phyloP scores from a whole-genome alignment of 2,329 filamentous ascomycete species.

The Penicillium brasilianum region DNA sequence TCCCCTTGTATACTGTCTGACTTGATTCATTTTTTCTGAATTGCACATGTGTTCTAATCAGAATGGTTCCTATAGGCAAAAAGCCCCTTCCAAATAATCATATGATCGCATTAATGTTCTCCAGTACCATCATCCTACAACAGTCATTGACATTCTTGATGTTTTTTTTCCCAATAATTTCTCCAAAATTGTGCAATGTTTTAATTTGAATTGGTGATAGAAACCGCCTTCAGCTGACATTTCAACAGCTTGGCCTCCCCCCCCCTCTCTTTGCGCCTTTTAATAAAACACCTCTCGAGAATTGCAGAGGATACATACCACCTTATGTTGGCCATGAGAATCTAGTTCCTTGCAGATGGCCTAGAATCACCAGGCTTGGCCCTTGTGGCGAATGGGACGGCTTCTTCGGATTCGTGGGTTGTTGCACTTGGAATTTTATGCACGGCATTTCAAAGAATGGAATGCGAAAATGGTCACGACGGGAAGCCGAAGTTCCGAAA shows the following conservation, averaged over 20 bases:
- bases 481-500: conserved; percentile 12
- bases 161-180: no score
- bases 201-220: not conserved
- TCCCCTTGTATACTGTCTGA: not conserved
- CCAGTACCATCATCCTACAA: not conserved
- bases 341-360: conserved; percentile 13
- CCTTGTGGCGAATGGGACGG: conserved; percentile 13
- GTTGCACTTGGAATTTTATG: conserved; percentile 13
- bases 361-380: conserved; percentile 5
- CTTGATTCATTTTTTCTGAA: no score
- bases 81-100: not conserved
- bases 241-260: not conserved
- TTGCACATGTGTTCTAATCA: not conserved
- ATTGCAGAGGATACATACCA: not conserved
- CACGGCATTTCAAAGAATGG: conserved; percentile 14
- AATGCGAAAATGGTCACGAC: conserved; percentile 11
- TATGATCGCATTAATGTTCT: not conserved
- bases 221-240: not conserved
- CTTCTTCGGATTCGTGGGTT: not conserved
- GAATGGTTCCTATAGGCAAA: not conserved
- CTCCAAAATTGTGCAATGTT: not conserved
- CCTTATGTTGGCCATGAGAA: not conserved
- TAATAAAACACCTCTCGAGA: not conserved
- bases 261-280: not conserved
- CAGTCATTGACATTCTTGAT: not conserved